Evolutionary conservation across 805 yeast genomes (phyloP).

Genomic region (Ogataea chonburiensis): DNA sequence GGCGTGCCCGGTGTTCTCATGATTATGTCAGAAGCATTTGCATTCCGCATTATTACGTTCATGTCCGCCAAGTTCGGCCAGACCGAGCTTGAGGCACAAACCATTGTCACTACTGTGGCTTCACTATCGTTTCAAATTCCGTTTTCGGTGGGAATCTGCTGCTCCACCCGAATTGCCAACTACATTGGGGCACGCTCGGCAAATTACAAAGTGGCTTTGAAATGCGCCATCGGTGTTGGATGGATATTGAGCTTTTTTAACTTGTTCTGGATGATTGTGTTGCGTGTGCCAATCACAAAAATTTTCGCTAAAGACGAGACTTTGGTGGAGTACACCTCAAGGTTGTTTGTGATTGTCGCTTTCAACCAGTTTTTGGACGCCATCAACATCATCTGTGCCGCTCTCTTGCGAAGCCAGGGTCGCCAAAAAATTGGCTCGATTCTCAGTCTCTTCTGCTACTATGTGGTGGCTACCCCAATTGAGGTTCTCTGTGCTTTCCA

Average conservation of each 20-base stretch:
- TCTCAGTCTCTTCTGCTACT: slow-evolving; percentile 46
- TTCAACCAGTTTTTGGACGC: slow-evolving; percentile 51
- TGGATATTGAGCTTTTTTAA: slow-evolving; percentile 36
- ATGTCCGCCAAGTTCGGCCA: slow-evolving; percentile 49
- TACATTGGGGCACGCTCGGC: slow-evolving; percentile 47
- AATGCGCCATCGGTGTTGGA: slow-evolving; percentile 38
- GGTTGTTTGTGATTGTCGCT: slow-evolving; percentile 46
- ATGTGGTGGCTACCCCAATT: slow-evolving; percentile 48
- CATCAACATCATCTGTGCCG: slow-evolving; percentile 45
- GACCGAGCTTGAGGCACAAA: slow-evolving; percentile 50
- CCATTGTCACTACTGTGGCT: slow-evolving; percentile 48
- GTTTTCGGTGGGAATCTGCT: slow-evolving; percentile 50
- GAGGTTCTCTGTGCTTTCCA: slow-evolving; percentile 45
- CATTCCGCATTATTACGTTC: slow-evolving; percentile 52
- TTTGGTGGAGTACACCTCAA: slow-evolving; percentile 39
- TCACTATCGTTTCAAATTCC: slow-evolving; percentile 52
- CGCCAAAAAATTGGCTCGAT: slow-evolving; percentile 52
- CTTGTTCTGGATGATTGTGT: slow-evolving; percentile 38
- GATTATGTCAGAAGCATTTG: slow-evolving; percentile 56
- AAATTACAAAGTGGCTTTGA: slow-evolving; percentile 37
- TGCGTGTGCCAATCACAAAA: slow-evolving; percentile 39
- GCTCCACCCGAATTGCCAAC: slow-evolving; percentile 54
- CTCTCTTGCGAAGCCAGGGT: slow-evolving; percentile 54
- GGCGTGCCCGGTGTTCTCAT: slow-evolving; percentile 53
- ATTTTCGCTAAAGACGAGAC: slow-evolving; percentile 41